A percentile compares a stretch with the other conserved stretches of the same genome.
Evolutionary conservation across 1,284 basidiomycete species (phyloP).

Genomic region (Puccinia polysora): DNA sequence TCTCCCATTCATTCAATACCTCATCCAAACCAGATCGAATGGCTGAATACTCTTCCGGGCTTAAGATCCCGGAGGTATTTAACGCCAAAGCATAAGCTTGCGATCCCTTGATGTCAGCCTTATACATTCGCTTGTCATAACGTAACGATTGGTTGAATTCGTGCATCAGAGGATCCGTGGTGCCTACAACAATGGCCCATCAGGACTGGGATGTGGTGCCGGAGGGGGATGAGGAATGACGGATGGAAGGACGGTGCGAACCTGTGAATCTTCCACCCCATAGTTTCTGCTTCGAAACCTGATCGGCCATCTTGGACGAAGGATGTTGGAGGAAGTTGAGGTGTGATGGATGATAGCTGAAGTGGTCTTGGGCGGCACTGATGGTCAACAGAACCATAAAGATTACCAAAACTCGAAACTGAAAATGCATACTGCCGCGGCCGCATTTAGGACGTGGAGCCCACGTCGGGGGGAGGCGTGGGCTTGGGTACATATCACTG

Average conservation of each 20-base stretch:
- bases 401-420: no score
- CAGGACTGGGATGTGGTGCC: not conserved
- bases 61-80: conserved; percentile 71
- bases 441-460: no score
- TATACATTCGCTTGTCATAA: conserved; percentile 91
- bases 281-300: conserved; percentile 54
- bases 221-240: conserved; percentile 16
- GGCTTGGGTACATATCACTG: no score
- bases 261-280: conserved; percentile 71
- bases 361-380: no score
- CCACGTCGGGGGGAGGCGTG: no score
- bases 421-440: no score
- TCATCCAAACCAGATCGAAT: conserved; percentile 72
- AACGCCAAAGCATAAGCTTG: conserved; percentile 91
- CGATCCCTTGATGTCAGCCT: conserved; percentile 84
- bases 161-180: conserved; percentile 62
- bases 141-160: conserved; percentile 89
- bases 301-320: conserved; percentile 41
- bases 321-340: not conserved
- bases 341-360: not conserved
- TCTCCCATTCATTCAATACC: conserved; percentile 78
- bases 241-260: conserved; percentile 61
- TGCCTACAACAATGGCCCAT: not conserved
- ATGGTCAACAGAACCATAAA: no score
- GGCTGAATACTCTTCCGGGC: conserved; percentile 62